phyloP scores from a whole-genome alignment of 2,329 filamentous ascomycete species.

The Aspergillus sp. region DNA sequence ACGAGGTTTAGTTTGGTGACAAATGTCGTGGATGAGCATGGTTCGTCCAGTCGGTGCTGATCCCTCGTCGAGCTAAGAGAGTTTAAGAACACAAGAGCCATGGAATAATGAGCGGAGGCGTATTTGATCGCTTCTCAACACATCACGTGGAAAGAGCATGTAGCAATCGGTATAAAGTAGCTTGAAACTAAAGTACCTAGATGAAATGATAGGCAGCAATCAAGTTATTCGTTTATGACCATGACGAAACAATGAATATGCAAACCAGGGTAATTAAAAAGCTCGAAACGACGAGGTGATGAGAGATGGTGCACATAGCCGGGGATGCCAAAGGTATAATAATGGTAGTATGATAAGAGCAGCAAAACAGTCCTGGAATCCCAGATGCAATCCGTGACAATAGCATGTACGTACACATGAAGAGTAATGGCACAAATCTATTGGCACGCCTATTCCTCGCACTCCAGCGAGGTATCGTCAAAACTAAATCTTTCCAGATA shows the following conservation, averaged over 20 bases:
- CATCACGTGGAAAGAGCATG: too few species aligned
- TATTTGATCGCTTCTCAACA: too few species aligned
- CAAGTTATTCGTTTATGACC: neutral
- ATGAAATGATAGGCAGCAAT: neutral
- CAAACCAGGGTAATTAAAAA: neutral
- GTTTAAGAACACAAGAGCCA: too few species aligned
- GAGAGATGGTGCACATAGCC: neutral
- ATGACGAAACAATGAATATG: neutral
- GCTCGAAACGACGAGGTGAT: neutral
- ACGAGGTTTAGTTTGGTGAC: too few species aligned
- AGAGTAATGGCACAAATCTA: slow-evolving; percentile 23
- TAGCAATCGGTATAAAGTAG: too few species aligned
- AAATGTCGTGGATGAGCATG: too few species aligned
- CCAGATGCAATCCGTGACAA: slow-evolving; percentile 17
- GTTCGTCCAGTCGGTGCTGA: too few species aligned
- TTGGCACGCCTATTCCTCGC: slow-evolving; percentile 32
- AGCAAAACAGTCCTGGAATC: neutral
- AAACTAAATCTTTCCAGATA: slow-evolving; percentile 29
- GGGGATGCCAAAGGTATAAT: neutral
- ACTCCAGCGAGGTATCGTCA: slow-evolving; percentile 20
- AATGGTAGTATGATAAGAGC: slow-evolving; percentile 4
- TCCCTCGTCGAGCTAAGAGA: too few species aligned
- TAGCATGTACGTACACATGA: slow-evolving; percentile 23
- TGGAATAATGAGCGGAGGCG: too few species aligned
- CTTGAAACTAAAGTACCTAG: neutral